Percentiles rank a stretch among this genome's conserved stretches.
Conservation (phyloP, 176 grass and related monocot species). For the Poa pratensis region DNA sequence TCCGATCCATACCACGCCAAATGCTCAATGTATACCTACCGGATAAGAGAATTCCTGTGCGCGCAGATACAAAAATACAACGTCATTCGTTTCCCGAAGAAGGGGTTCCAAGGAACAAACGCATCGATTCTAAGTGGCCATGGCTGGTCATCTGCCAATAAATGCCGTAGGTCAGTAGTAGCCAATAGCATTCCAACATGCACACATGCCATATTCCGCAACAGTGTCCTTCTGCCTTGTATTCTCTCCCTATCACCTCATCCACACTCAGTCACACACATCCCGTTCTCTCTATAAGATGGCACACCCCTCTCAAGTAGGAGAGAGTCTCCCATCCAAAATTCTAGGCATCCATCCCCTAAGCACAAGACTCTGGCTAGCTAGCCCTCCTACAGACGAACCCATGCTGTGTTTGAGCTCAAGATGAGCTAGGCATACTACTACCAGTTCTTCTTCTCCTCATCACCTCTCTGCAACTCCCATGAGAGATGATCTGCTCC, state of each 20-base stretch:
- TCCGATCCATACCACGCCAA: neutral
- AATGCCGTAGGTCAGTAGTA: constrained; percentile 52
- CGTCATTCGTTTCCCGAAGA: constrained; percentile 58
- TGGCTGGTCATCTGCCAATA: constrained; percentile 38
- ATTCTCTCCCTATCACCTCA: constrained; percentile 40
- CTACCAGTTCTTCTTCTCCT: constrained; percentile 12
- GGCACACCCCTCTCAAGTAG: constrained; percentile 33
- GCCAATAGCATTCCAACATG: constrained; percentile 43
- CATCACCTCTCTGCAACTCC: constrained; percentile 8
- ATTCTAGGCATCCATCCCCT: neutral
- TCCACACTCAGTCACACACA: constrained; percentile 25
- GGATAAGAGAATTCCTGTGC: constrained; percentile 9
- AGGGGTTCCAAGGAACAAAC: constrained; percentile 41
- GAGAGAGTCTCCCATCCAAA: constrained; percentile 11
- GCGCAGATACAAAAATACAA: constrained; percentile 43
- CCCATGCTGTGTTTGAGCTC: constrained; percentile 29
- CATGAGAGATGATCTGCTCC: constrained; percentile 27
- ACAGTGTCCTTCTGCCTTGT: constrained; percentile 44
- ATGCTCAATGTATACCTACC: constrained; percentile 32
- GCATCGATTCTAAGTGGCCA: neutral
- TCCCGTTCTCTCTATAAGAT: constrained; percentile 33
- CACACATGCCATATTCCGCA: constrained; percentile 34
- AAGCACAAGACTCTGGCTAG: constrained; percentile 38
- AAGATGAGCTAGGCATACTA: constrained; percentile 9
- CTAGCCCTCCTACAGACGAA: constrained; percentile 24